Conservation (phyloP, 176 grass and related monocot genomes). For the Dendrocalamus sinicus region DNA sequence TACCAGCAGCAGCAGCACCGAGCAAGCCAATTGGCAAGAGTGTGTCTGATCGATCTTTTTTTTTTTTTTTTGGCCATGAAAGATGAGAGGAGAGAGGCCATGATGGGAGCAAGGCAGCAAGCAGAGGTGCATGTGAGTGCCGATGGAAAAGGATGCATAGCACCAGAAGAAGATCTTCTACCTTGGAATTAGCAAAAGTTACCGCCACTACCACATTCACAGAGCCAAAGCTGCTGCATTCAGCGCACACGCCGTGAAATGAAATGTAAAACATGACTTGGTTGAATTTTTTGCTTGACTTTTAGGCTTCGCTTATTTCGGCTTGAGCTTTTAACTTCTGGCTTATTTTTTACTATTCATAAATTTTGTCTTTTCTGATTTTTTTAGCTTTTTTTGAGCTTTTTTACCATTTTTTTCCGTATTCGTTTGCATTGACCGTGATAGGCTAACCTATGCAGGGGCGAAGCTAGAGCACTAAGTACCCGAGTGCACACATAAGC, state of each 20-base stretch:
- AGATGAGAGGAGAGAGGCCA: background rate
- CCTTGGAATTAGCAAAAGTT: slow-evolving; percentile 55
- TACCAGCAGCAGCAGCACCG: background rate
- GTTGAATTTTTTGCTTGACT: no score
- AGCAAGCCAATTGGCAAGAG: background rate
- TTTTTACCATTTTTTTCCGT: no score
- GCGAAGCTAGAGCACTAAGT: no score
- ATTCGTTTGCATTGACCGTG: no score
- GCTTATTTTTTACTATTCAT: no score
- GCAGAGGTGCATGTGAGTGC: slow-evolving; percentile 11
- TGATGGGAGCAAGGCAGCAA: background rate
- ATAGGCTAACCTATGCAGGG: no score
- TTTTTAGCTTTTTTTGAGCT: no score
- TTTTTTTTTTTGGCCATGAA: background rate
- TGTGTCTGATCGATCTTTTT: background rate
- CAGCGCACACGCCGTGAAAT: background rate
- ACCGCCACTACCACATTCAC: background rate
- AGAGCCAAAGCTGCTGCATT: slow-evolving; percentile 36
- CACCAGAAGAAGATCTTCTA: slow-evolving; percentile 38
- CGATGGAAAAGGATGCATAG: background rate
- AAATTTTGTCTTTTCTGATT: no score
- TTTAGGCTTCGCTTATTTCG: no score
- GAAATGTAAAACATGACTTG: background rate
- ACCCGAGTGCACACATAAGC: no score
- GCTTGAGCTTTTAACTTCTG: no score